phyloP scores from a whole-genome alignment of 2,329 filamentous ascomycete species.

The Hymenoscyphus linearis region DNA sequence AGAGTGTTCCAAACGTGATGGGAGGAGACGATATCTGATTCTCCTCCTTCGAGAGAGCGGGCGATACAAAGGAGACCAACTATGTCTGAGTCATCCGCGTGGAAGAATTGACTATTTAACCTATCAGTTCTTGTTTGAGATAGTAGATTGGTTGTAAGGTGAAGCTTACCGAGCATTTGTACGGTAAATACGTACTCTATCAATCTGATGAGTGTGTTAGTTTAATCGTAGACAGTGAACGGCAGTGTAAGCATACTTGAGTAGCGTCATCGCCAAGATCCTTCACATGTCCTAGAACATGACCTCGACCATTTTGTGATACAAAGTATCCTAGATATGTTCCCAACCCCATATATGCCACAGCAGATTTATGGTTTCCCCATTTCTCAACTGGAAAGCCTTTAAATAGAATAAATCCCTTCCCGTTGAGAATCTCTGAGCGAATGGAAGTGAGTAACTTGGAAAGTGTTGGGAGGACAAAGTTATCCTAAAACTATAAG shows the following conservation, averaged over 20 bases:
- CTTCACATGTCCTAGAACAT: conserved; percentile 85
- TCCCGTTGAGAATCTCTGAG: conserved; percentile 70
- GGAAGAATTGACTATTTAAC: conserved; percentile 65
- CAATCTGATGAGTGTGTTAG: conserved; percentile 42
- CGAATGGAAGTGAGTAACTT: conserved; percentile 50
- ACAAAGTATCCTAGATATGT: conserved; percentile 85
- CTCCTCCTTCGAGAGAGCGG: conserved; percentile 72
- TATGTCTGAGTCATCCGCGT: conserved; percentile 76
- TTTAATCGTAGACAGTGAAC: background rate
- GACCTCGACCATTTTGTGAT: conserved; percentile 77
- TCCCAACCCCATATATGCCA: conserved; percentile 86
- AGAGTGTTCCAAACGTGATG: conserved; percentile 80
- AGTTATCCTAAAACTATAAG: conserved; percentile 40
- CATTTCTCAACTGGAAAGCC: conserved; percentile 72
- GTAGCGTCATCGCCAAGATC: conserved; percentile 76
- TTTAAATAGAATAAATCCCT: conserved; percentile 88
- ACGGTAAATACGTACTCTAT: conserved; percentile 84
- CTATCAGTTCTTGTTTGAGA: conserved; percentile 1
- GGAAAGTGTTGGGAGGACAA: conserved; percentile 53
- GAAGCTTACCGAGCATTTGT: conserved; percentile 62
- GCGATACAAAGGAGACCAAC: conserved; percentile 80
- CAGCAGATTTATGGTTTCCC: conserved; percentile 73
- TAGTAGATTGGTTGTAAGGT: background rate
- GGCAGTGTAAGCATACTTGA: conserved; percentile 26
- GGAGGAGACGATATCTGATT: conserved; percentile 73